Evolutionary conservation across 345 rosid genomes (phyloP).

Genomic region (Hibiscus mutabilis): DNA sequence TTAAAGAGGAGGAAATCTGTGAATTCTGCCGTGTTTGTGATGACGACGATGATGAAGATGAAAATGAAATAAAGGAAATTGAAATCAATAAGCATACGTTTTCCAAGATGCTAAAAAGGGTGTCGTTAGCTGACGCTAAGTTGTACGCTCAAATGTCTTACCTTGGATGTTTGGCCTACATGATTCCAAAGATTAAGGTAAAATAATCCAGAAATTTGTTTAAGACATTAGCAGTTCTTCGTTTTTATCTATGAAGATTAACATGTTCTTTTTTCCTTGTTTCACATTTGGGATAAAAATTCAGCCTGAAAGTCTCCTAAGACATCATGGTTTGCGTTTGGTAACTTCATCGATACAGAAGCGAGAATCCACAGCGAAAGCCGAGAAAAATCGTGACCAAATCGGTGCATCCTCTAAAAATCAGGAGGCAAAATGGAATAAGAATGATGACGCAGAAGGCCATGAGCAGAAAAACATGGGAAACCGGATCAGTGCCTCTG

Average conservation of each 20-base stretch:
- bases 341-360: slow-evolving; percentile 77
- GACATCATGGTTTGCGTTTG: slow-evolving; percentile 46
- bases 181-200: slow-evolving; percentile 74
- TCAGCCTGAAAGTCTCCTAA: slow-evolving; percentile 62
- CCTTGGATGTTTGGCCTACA: slow-evolving; percentile 73
- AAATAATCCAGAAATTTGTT: not conserved
- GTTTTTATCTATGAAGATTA: no score
- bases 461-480: slow-evolving; percentile 32
- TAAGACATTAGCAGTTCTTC: no score
- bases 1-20: slow-evolving; percentile 35
- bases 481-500: slow-evolving; percentile 42
- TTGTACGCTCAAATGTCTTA: slow-evolving; percentile 73
- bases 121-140: slow-evolving; percentile 56
- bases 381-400: slow-evolving; percentile 24
- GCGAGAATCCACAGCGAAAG: slow-evolving; percentile 41
- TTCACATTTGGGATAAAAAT: not conserved
- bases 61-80: slow-evolving; percentile 29
- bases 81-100: slow-evolving; percentile 65
- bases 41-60: slow-evolving; percentile 28
- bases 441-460: slow-evolving; percentile 18
- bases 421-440: slow-evolving; percentile 30
- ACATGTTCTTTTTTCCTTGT: not conserved
- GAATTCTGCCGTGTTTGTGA: slow-evolving; percentile 40
- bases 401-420: slow-evolving; percentile 26
- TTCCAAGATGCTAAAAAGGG: slow-evolving; percentile 58